Percentiles rank a stretch among this genome's conserved stretches.
Evolutionary conservation across 192 early-diverging fungal species (phyloP).

Genomic region (Kappamyces sp.): DNA sequence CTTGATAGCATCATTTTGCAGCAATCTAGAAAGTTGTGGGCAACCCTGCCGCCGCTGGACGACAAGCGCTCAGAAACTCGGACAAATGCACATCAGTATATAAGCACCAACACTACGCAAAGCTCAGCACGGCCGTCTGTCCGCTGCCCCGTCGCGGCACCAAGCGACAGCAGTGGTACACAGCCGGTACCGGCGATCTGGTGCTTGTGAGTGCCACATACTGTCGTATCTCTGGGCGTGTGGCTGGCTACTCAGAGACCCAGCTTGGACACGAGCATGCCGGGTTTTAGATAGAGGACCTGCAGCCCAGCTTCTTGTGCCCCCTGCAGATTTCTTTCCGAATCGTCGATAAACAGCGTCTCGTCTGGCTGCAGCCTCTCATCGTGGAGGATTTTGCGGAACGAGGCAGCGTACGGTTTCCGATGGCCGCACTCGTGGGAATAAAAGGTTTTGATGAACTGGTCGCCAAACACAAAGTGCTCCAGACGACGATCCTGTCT

Average conservation of each 20-base stretch:
- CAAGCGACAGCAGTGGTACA: background rate
- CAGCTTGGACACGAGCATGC: too few species aligned
- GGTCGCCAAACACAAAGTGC: background rate
- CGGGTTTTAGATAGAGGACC: too few species aligned
- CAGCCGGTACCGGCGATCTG: background rate
- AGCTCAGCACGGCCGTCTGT: background rate
- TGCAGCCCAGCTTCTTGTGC: slow-evolving; percentile 6
- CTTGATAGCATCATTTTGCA: slow-evolving; percentile 51
- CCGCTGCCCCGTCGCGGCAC: background rate
- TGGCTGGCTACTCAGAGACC: too few species aligned
- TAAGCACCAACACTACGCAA: background rate
- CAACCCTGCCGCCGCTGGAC: background rate
- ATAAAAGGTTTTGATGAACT: slow-evolving; percentile 6
- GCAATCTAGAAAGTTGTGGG: background rate
- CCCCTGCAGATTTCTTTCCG: slow-evolving; percentile 1
- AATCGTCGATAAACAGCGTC: slow-evolving; percentile 9
- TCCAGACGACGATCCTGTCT: too few species aligned
- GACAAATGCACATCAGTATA: background rate
- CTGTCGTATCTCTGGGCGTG: too few species aligned
- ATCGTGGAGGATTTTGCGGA: background rate
- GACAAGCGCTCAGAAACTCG: background rate
- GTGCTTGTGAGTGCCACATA: too few species aligned
- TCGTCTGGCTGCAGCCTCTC: slow-evolving; percentile 2
- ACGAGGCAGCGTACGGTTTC: slow-evolving; percentile 2
- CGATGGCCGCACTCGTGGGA: slow-evolving; percentile 4